Conservation (phyloP, 1,284 basidiomycete species). For the Cryptococcus sp. region DNA sequence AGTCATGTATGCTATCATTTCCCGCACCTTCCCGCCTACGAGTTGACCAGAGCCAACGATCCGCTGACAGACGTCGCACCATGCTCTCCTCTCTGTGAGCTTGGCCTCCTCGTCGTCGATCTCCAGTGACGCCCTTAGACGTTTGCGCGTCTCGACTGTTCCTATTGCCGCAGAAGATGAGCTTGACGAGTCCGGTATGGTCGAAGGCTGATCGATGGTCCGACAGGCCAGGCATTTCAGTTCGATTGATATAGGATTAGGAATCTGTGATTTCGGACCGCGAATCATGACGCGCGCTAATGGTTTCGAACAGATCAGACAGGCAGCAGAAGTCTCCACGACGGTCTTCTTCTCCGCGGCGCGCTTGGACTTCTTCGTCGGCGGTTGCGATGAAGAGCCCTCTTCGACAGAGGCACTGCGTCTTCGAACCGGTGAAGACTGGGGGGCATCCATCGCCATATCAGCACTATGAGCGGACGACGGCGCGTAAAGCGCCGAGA, state of each 20-base stretch:
- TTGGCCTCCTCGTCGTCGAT: slow-evolving; percentile 43
- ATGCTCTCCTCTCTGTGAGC: slow-evolving; percentile 26
- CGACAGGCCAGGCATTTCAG: slow-evolving; percentile 37
- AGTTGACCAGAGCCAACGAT: slow-evolving; percentile 41
- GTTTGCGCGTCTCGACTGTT: slow-evolving; percentile 48
- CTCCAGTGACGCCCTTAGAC: slow-evolving; percentile 42
- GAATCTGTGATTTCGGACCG: slow-evolving; percentile 41
- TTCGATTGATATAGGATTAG: slow-evolving; percentile 31
- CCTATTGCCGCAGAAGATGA: slow-evolving; percentile 18
- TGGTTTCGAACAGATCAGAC: slow-evolving; percentile 29
- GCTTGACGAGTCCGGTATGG: slow-evolving; percentile 13
- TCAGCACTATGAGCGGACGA: not conserved
- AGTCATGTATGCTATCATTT: slow-evolving; percentile 33
- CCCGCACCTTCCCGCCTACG: slow-evolving; percentile 34
- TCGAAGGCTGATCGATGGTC: slow-evolving; percentile 29
- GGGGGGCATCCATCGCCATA: not conserved
- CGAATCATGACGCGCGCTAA: slow-evolving; percentile 45
- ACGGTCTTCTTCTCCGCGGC: slow-evolving; percentile 44
- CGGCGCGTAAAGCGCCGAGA: not conserved
- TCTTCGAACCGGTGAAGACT: slow-evolving; percentile 6
- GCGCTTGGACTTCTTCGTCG: slow-evolving; percentile 34
- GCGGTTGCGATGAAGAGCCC: slow-evolving; percentile 8
- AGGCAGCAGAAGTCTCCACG: slow-evolving; percentile 36
- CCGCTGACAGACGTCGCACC: slow-evolving; percentile 53
- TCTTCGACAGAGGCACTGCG: slow-evolving; percentile 1